Conservation (phyloP, 108 stramenopile genomes). For the Aurantiochytrium sp. region DNA sequence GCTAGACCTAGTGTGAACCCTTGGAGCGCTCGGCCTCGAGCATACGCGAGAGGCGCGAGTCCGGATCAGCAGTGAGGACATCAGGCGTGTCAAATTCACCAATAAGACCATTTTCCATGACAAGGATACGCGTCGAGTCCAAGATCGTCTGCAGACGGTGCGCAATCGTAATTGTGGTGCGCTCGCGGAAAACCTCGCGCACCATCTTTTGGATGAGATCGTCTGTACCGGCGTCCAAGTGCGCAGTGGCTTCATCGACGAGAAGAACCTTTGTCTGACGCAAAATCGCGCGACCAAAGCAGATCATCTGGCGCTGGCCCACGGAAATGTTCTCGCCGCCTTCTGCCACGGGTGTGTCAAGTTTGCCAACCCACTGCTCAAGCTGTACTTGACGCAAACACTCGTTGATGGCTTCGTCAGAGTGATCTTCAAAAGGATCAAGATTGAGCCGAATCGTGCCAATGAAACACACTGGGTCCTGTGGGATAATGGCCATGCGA, state of each 20-base stretch:
- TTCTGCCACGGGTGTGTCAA: slow-evolving; percentile 63
- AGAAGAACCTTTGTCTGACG: slow-evolving; percentile 60
- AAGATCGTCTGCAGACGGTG: slow-evolving; percentile 92
- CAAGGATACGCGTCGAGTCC: slow-evolving; percentile 79
- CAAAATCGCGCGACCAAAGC: slow-evolving; percentile 88
- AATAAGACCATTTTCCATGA: slow-evolving; percentile 76
- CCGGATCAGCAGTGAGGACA: slow-evolving; percentile 46
- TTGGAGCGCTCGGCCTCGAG: background rate
- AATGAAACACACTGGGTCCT: slow-evolving; percentile 86
- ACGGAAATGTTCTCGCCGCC: slow-evolving; percentile 79
- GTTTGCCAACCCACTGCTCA: slow-evolving; percentile 49
- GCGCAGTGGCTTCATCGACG: slow-evolving; percentile 86
- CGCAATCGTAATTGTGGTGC: slow-evolving; percentile 79
- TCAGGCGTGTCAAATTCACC: slow-evolving; percentile 43
- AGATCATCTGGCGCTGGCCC: slow-evolving; percentile 88
- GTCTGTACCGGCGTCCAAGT: slow-evolving; percentile 82
- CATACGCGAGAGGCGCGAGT: slow-evolving; percentile 19
- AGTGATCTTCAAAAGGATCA: slow-evolving; percentile 70
- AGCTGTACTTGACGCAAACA: slow-evolving; percentile 64
- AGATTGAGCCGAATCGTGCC: slow-evolving; percentile 80
- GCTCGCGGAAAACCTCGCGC: slow-evolving; percentile 54
- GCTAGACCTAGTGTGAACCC: background rate
- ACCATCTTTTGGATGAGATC: slow-evolving; percentile 69
- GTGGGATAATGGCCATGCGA: slow-evolving; percentile 81
- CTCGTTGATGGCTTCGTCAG: slow-evolving; percentile 53